A percentile compares a stretch with the other conserved stretches of the same genome.
phyloP scores from a whole-genome alignment of 805 yeast species.

The Clavispora vitiphila region DNA sequence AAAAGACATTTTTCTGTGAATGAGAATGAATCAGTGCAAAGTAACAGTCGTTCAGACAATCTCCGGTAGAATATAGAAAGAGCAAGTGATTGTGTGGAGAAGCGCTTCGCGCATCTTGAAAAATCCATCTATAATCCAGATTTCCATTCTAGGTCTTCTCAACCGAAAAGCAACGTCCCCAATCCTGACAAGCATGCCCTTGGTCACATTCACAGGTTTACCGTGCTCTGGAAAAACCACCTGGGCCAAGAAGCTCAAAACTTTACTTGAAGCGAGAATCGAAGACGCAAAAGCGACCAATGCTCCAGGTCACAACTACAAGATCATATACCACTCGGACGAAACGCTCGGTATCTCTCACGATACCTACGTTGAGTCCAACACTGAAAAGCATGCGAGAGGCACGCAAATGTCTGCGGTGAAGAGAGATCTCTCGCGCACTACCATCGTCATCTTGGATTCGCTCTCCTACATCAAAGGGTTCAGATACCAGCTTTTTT shows the following conservation, averaged over 20 bases:
- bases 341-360: conserved; percentile 71
- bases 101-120: not conserved
- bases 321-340: conserved; percentile 70
- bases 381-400: conserved; percentile 73
- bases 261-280: conserved; percentile 44
- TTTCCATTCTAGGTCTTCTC: no score
- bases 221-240: conserved; percentile 84
- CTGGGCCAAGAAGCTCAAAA: conserved; percentile 55
- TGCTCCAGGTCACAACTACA: conserved; percentile 50
- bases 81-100: no score
- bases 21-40: no score
- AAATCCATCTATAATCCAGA: not conserved
- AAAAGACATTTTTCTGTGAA: conserved; percentile 35
- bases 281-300: conserved; percentile 28
- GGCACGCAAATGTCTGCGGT: conserved; percentile 87
- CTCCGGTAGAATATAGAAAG: no score
- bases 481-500: conserved; percentile 85
- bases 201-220: conserved; percentile 75
- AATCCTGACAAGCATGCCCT: conserved; percentile 62
- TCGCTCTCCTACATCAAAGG: conserved; percentile 90
- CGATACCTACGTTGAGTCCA: conserved; percentile 63
- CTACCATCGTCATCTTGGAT: conserved; percentile 77
- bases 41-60: no score
- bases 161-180: no score
- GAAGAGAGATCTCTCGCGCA: conserved; percentile 66